These are phyloP conservation scores for Asterella californica DNA, from an alignment of 225 moss, liverwort and hornwort species.

Conservation along the genomic window DNA sequence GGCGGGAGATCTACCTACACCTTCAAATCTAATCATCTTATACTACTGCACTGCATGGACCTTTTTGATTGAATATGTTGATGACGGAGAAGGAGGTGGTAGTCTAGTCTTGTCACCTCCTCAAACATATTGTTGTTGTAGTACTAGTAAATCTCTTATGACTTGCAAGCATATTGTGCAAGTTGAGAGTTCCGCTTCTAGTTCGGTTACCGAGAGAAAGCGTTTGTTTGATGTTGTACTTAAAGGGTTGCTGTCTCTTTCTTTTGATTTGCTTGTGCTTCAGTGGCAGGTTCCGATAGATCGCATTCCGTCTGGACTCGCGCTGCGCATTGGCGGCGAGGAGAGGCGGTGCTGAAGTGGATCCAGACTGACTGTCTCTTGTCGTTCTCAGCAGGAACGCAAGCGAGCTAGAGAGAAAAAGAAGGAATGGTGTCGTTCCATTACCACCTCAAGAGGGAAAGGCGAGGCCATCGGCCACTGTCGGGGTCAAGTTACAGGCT, in stretches of 20 bases:
- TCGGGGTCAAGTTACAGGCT: conserved; percentile 7
- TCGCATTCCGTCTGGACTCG: neutral
- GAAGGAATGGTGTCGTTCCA: neutral
- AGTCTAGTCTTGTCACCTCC: no score
- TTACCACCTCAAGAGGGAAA: neutral
- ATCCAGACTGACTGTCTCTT: neutral
- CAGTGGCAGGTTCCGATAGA: neutral
- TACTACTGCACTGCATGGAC: no score
- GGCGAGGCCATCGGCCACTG: neutral
- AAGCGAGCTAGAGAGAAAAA: neutral
- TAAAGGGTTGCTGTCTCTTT: neutral
- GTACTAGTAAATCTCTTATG: no score
- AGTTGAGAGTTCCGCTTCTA: no score
- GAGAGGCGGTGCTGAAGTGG: neutral
- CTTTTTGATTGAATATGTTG: no score
- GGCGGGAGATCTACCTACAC: no score
- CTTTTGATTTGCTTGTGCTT: neutral
- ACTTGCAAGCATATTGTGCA: no score
- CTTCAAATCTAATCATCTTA: no score
- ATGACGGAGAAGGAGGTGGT: no score
- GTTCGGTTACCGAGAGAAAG: no score
- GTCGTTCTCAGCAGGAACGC: neutral
- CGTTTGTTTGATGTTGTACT: no score
- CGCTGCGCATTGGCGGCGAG: neutral
- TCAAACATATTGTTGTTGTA: no score